A percentile compares a stretch with the other conserved stretches of the same genome.
Conservation (phyloP, 345 rosid genomes). For the Eucalyptus curtisii region DNA sequence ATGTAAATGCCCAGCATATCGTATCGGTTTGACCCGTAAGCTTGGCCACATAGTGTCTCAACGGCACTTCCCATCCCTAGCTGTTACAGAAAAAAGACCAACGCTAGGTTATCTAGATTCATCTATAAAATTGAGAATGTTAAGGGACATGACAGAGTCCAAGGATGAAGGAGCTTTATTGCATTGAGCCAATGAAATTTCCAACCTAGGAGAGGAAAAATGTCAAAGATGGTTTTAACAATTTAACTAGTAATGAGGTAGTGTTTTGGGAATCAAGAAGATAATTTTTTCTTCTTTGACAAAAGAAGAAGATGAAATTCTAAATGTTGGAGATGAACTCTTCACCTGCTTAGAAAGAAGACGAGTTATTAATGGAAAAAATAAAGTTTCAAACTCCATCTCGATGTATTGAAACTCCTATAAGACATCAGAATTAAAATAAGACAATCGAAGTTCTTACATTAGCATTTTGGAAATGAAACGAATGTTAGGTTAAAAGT, state of each 20-base stretch:
- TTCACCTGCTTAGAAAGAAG: neutral
- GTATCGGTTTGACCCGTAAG: conserved; percentile 46
- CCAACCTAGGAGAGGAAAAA: neutral
- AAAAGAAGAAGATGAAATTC: neutral
- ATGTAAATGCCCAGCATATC: conserved; percentile 74
- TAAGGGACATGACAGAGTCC: neutral
- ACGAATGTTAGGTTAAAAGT: neutral
- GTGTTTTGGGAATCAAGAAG: neutral
- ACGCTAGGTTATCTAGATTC: neutral
- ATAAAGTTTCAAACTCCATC: neutral
- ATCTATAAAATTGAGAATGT: neutral
- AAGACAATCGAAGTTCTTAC: neutral
- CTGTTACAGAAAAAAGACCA: conserved; percentile 1
- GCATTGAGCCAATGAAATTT: neutral
- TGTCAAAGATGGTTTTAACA: neutral
- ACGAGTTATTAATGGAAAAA: neutral
- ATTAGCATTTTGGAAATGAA: neutral
- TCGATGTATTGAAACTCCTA: neutral
- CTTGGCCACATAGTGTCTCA: conserved; percentile 94
- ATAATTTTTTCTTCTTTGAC: neutral
- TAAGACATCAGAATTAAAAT: neutral
- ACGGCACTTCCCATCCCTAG: conserved; percentile 92
- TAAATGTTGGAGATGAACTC: neutral
- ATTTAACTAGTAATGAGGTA: neutral
- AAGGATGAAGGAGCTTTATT: neutral